Evolutionary conservation across 2,329 filamentous ascomycete genomes (phyloP), one percentile per base, ranked within the genome.

Genomic region (Hysterium pulicare): DNA sequence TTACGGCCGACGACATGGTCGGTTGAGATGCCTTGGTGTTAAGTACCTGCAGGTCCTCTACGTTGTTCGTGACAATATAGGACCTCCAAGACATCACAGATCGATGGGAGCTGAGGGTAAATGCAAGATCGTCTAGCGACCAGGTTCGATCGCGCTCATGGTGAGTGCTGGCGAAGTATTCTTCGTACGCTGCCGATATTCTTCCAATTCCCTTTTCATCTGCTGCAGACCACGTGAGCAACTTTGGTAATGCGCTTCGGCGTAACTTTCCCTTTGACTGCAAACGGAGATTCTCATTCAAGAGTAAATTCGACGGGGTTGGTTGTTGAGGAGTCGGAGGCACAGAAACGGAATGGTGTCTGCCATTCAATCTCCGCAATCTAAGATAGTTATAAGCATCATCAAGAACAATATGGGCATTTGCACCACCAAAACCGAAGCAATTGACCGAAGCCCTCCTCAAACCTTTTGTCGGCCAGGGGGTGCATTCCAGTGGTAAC

Each of bases 391-490:
- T 28, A 15, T 31, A 31, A 3, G 37, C 37, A 31, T 39, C 37
- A 5, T 57, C 54, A 16, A 58, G 39, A 23, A 58, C 46, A 9
- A 45, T 47, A 44, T 54, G 51, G 2, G 47, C 51, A 40, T 58
- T 58, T 2, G 56, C 48, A 2, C 56, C 56, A n/a, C 54, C 54
- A 33, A 50, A 57, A 1, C 56, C 56, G 22, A 57, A 58, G 0
- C 46, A 47, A 22, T 57, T 55, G 2, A 57, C 42, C 15, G 43
- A 45, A 7, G 49, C 50, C 13, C 56, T 44, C 9, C 51, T 47
- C 15, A 47, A 11, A 2, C 42, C 42, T 5, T 45, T 33, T 11
- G 31, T 16, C 4, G 53, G 53, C 53, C 53, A 56, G 3, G 43
- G 30, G 13, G 33, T 45, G 4, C 42, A 26, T 21, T 50, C 36